Evolutionary conservation across 2,329 filamentous ascomycete species (phyloP).

Genomic region (Fusarium subtropicale): DNA sequence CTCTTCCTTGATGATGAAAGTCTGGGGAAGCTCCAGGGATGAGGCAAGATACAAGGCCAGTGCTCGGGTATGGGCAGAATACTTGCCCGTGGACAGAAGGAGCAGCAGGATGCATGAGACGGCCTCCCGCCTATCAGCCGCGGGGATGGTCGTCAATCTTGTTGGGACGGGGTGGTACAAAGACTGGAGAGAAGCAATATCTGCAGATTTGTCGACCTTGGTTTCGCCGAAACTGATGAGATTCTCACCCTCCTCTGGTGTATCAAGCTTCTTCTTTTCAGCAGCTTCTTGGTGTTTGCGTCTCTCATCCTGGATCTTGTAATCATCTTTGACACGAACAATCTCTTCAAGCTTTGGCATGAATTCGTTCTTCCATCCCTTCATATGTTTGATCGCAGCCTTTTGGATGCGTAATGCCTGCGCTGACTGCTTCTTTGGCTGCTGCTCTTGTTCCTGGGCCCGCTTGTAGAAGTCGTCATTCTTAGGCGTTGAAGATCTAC

Average conservation of each 20-base stretch:
- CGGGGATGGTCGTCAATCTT: slow-evolving; percentile 66
- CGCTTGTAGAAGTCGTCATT: slow-evolving; percentile 22
- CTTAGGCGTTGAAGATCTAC: slow-evolving; percentile 12
- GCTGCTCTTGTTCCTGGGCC: slow-evolving; percentile 28
- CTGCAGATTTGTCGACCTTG: slow-evolving; percentile 51
- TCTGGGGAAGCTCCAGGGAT: slow-evolving; percentile 71
- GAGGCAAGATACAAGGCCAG: slow-evolving; percentile 76
- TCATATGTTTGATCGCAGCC: slow-evolving; percentile 75
- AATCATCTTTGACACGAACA: slow-evolving; percentile 62
- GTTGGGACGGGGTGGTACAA: slow-evolving; percentile 66
- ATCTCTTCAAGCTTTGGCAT: slow-evolving; percentile 78
- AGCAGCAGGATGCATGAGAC: slow-evolving; percentile 78
- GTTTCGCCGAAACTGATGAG: slow-evolving; percentile 56
- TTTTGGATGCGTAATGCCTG: slow-evolving; percentile 54
- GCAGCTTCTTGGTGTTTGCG: slow-evolving; percentile 58
- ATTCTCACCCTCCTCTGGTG: slow-evolving; percentile 53
- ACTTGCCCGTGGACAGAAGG: slow-evolving; percentile 77
- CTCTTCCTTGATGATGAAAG: slow-evolving; percentile 75
- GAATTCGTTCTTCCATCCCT: slow-evolving; percentile 80
- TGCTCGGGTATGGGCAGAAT: slow-evolving; percentile 78
- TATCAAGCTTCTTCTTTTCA: slow-evolving; percentile 52
- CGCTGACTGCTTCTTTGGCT: slow-evolving; percentile 36
- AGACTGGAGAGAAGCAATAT: slow-evolving; percentile 60
- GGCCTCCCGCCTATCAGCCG: slow-evolving; percentile 70
- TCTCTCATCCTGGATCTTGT: slow-evolving; percentile 60